These are phyloP conservation scores for Aspergillus quadrilineatus DNA, from an alignment of 2,329 filamentous ascomycete species.

Conservation along the genomic window DNA sequence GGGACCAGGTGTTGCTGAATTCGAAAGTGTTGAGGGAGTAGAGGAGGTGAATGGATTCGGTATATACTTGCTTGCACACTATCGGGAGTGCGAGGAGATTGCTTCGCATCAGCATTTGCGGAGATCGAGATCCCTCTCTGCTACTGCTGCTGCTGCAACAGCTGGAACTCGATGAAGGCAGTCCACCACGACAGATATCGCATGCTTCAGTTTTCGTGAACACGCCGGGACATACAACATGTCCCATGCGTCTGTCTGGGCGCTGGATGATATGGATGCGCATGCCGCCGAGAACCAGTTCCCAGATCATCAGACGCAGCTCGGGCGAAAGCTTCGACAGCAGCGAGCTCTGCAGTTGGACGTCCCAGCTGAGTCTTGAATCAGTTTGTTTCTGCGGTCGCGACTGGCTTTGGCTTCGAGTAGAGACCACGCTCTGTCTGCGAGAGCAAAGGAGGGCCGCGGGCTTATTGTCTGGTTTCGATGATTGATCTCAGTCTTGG, in stretches of 20 bases:
- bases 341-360: constrained; percentile 30
- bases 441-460: constrained; percentile 20
- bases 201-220: constrained; percentile 22
- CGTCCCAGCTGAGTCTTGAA: constrained; percentile 13
- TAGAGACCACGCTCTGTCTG: constrained; percentile 13
- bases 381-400: constrained; percentile 12
- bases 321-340: constrained; percentile 36
- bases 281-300: constrained; percentile 30
- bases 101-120: background rate
- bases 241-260: constrained; percentile 30
- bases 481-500: background rate
- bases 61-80: constrained; percentile 40
- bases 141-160: constrained; percentile 19
- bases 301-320: constrained; percentile 40
- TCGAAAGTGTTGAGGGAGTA: constrained; percentile 39
- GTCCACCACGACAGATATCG: constrained; percentile 35
- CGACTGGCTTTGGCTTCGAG: constrained; percentile 15
- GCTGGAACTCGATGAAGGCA: constrained; percentile 20
- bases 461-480: constrained; percentile 30
- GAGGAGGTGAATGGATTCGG: constrained; percentile 36
- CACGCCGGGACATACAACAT: constrained; percentile 30
- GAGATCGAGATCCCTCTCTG: constrained; percentile 8
- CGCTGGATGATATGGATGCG: constrained; percentile 40
- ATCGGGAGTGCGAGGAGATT: constrained; percentile 31
- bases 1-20: constrained; percentile 43